Conservation (phyloP, 2,329 filamentous ascomycete genomes). For the Talaromyces pinophilus region DNA sequence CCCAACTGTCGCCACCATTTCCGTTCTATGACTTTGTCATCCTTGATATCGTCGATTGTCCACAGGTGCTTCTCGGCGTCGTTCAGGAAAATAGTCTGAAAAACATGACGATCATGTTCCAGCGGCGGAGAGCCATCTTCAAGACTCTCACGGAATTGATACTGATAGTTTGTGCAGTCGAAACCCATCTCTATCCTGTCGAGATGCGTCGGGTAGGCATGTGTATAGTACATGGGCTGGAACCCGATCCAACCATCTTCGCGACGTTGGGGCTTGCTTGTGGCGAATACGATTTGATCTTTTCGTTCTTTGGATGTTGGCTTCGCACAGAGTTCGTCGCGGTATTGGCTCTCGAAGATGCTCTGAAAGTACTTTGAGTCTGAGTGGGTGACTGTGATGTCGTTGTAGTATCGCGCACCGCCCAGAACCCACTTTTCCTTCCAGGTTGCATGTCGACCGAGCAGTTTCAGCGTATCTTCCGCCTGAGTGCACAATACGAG, state of each 20-base stretch:
- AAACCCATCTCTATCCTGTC: constrained; percentile 65
- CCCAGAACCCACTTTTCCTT: constrained; percentile 68
- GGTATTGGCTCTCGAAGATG: constrained; percentile 59
- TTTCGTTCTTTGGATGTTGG: constrained; percentile 46
- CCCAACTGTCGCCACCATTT: constrained; percentile 67
- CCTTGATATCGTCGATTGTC: constrained; percentile 59
- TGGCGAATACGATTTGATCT: constrained; percentile 51
- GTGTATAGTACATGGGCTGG: constrained; percentile 63
- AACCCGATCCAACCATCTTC: constrained; percentile 47
- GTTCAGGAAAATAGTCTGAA: constrained; percentile 66
- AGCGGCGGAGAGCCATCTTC: constrained; percentile 30
- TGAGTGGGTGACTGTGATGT: constrained; percentile 63
- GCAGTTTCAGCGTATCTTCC: constrained; percentile 57
- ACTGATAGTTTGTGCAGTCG: constrained; percentile 74
- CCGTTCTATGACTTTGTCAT: constrained; percentile 57
- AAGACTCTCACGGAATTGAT: constrained; percentile 60
- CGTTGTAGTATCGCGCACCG: constrained; percentile 66
- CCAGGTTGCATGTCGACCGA: constrained; percentile 56
- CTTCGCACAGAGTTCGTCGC: constrained; percentile 52
- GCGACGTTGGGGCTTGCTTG: constrained; percentile 40
- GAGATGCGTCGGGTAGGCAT: constrained; percentile 55
- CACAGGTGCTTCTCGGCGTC: constrained; percentile 59
- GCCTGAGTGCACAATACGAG: constrained; percentile 59
- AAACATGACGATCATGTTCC: constrained; percentile 63
- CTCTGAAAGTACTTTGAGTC: constrained; percentile 60